These are phyloP conservation scores for Penicillium italicum DNA, from an alignment of 2,329 filamentous ascomycete species.

Conservation along the genomic window DNA sequence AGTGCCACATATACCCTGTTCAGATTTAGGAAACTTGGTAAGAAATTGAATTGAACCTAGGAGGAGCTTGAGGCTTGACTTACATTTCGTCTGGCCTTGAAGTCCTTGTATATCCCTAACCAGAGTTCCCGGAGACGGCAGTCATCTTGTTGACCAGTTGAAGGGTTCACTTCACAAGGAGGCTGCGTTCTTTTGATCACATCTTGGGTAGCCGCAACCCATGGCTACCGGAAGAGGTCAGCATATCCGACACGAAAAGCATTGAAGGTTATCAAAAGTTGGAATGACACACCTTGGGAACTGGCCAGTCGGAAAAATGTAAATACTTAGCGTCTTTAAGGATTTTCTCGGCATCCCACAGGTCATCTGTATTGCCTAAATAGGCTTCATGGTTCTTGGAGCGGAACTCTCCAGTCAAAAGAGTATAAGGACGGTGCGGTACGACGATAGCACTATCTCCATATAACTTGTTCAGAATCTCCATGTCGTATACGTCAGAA, in stretches of 20 bases:
- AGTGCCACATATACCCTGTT: neutral
- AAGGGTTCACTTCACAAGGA: neutral
- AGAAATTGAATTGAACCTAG: neutral
- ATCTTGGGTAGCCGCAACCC: neutral
- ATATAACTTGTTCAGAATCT: conserved; percentile 61
- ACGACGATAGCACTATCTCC: conserved; percentile 52
- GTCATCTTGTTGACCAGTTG: neutral
- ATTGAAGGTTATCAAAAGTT: too few species aligned
- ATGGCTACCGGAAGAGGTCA: neutral
- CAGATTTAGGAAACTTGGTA: neutral
- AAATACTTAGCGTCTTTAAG: conserved; percentile 53
- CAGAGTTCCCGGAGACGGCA: neutral
- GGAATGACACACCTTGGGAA: conserved; percentile 53
- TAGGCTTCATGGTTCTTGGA: conserved; percentile 46
- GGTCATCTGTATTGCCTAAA: conserved; percentile 47
- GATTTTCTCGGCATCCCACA: conserved; percentile 53
- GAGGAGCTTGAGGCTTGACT: neutral
- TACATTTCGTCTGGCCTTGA: neutral
- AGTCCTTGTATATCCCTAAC: neutral
- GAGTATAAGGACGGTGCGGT: conserved; percentile 56
- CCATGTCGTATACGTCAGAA: conserved; percentile 56
- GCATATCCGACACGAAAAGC: too few species aligned
- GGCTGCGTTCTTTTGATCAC: neutral
- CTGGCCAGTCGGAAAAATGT: conserved; percentile 3
- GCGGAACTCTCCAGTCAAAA: conserved; percentile 59